These are phyloP conservation scores for Neofusicoccum umdonicola DNA, from an alignment of 2,329 filamentous ascomycete species.

Conservation along the genomic window DNA sequence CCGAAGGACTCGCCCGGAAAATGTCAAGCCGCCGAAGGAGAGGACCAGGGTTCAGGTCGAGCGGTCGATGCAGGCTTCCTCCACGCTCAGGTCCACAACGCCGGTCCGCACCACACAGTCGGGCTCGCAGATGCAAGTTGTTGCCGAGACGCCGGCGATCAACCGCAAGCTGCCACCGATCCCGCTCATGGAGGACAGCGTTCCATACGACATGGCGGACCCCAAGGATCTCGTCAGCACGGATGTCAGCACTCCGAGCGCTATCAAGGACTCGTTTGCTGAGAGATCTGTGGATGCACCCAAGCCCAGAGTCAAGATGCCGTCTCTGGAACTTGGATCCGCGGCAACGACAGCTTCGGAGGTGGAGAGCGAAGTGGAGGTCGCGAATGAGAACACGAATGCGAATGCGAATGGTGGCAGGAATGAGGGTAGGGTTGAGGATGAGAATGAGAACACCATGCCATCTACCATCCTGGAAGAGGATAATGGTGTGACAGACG, in stretches of 20 bases:
- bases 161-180: not conserved
- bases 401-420: no score
- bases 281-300: not conserved
- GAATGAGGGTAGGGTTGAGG: no score
- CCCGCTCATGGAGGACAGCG: not conserved
- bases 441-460: no score
- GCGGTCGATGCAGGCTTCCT: slow-evolving; percentile 4
- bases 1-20: not conserved
- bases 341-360: not conserved
- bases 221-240: not conserved
- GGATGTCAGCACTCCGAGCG: not conserved
- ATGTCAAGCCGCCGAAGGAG: not conserved
- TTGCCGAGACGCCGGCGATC: slow-evolving; percentile 1
- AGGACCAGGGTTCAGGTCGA: not conserved
- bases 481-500: not conserved
- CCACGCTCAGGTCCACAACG: not conserved
- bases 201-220: not conserved
- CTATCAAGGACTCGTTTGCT: not conserved
- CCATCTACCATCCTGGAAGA: not conserved
- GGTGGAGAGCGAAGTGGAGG: not conserved
- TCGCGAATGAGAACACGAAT: no score
- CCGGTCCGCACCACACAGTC: not conserved
- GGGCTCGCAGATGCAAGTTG: not conserved
- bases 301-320: not conserved
- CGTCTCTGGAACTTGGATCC: not conserved